Percentiles rank a stretch among this genome's conserved stretches.
phyloP scores from a whole-genome alignment of 768 basidiomycete genomes.

The Hirschioporus abietinus region DNA sequence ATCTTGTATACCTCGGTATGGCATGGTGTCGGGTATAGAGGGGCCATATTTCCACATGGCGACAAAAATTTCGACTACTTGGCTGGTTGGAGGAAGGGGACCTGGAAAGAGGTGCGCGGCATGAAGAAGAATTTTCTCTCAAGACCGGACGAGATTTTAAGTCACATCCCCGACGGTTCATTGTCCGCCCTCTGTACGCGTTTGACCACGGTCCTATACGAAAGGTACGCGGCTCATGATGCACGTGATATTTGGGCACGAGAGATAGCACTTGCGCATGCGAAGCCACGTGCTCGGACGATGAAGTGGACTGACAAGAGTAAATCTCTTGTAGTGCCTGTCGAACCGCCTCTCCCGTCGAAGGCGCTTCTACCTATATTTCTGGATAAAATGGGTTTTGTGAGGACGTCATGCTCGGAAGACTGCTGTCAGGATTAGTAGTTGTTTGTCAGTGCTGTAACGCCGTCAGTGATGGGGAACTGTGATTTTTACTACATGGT shows the following conservation, averaged over 20 bases:
- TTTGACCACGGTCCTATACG: neutral
- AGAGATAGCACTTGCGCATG: too few relatives aligned
- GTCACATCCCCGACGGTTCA: neutral
- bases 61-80: neutral
- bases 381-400: neutral
- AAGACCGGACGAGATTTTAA: neutral
- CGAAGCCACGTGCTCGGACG: neutral
- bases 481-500: too few relatives aligned
- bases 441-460: too few relatives aligned
- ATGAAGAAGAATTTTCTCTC: neutral
- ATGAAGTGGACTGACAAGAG: too few relatives aligned
- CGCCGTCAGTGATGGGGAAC: too few relatives aligned
- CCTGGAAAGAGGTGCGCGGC: neutral
- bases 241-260: neutral
- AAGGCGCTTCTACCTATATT: neutral
- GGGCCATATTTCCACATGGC: neutral
- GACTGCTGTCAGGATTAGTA: too few relatives aligned
- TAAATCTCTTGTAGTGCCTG: neutral
- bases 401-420: too few relatives aligned
- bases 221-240: neutral
- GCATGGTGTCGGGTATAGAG: neutral
- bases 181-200: neutral
- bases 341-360: neutral
- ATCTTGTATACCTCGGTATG: neutral
- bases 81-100: neutral